Conservation (phyloP, 805 yeast genomes). For the Kuraishia piskuri region DNA sequence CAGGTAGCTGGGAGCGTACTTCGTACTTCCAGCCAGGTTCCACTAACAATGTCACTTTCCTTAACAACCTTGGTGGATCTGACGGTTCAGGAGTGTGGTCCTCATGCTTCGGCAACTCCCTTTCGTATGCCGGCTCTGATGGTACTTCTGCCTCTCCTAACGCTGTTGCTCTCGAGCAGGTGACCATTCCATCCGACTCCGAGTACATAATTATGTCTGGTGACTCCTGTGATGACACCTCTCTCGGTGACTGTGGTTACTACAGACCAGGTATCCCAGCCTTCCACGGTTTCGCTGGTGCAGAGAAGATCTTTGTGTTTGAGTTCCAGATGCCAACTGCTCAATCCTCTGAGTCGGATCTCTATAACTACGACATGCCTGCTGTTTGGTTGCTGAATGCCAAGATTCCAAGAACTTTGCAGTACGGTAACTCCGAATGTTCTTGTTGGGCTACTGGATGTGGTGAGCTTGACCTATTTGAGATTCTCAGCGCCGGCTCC, state of each 20-base stretch:
- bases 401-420: conserved; percentile 91
- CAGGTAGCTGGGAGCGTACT: conserved; percentile 64
- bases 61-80: conserved; percentile 83
- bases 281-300: conserved; percentile 88
- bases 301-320: conserved; percentile 76
- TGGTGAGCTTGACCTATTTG: conserved; percentile 96
- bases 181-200: conserved; percentile 57
- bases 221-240: conserved; percentile 40
- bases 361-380: conserved; percentile 86
- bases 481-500: conserved; percentile 73
- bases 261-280: conserved; percentile 85
- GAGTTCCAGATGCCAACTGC: conserved; percentile 88
- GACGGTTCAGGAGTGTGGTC: conserved; percentile 86
- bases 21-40: conserved; percentile 72
- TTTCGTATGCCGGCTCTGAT: conserved; percentile 75
- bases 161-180: conserved; percentile 61
- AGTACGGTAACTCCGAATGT: conserved; percentile 79
- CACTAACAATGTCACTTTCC: conserved; percentile 65
- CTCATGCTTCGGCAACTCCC: conserved; percentile 80
- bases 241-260: conserved; percentile 65
- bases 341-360: conserved; percentile 26
- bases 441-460: conserved; percentile 97
- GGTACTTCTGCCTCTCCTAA: conserved; percentile 66
- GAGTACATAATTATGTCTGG: conserved; percentile 84
- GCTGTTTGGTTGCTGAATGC: conserved; percentile 96